Evolutionary conservation across 768 basidiomycete species (phyloP).

Genomic region (Rhizopogon rudus): DNA sequence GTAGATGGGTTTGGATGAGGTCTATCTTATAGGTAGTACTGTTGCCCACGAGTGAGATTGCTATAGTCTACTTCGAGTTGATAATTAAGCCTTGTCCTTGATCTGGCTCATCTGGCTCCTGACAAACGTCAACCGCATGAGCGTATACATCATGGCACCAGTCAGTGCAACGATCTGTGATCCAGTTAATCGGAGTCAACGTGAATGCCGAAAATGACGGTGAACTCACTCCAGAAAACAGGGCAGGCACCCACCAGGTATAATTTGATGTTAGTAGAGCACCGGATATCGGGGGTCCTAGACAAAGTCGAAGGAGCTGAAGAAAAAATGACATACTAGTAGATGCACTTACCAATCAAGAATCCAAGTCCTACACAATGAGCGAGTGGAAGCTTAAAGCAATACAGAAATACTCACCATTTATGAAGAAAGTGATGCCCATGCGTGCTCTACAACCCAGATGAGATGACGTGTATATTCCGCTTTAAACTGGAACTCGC

Average conservation of each 20-base stretch:
- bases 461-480: not conserved
- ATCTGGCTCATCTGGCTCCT: too few relatives aligned
- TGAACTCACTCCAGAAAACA: slow-evolving; percentile 41
- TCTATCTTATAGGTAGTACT: too few relatives aligned
- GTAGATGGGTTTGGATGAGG: too few relatives aligned
- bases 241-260: slow-evolving; percentile 52
- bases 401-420: slow-evolving; percentile 22
- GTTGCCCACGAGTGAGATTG: too few relatives aligned
- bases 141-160: not conserved
- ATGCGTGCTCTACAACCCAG: slow-evolving; percentile 26
- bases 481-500: slow-evolving; percentile 9
- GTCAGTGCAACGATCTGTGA: not conserved
- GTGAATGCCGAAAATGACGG: not conserved
- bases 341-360: slow-evolving; percentile 12
- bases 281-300: slow-evolving; percentile 54
- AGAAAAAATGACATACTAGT: not conserved
- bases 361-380: slow-evolving; percentile 16
- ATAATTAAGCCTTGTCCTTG: too few relatives aligned
- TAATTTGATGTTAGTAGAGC: slow-evolving; percentile 45
- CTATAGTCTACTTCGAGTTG: too few relatives aligned
- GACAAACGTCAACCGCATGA: too few relatives aligned
- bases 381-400: too few relatives aligned
- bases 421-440: slow-evolving; percentile 43
- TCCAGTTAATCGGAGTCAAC: not conserved
- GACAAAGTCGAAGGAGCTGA: slow-evolving; percentile 15